Evolutionary conservation across 257 asterid species (phyloP), one percentile per base, ranked within the genome.

Genomic region (Capsicum pubescens): DNA sequence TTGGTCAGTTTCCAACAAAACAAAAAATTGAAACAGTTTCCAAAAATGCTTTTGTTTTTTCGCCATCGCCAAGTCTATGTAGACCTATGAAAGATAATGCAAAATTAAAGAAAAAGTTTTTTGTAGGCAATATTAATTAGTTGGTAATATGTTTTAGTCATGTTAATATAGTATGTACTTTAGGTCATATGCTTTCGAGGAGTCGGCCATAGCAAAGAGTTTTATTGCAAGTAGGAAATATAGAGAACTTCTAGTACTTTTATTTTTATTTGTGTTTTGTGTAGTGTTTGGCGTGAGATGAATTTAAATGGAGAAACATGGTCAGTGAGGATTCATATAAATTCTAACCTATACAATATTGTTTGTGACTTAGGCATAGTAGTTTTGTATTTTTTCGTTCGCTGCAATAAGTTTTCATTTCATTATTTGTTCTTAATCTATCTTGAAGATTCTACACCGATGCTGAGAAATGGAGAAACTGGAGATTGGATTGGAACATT

Each of bases 401-500:
- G 7, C 1, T 19, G n/a, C 79, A 3, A 35, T 32, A n/a, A 19
- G 15, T 46, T n/a, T 61, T 13, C 81, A 19, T 71, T 56, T 32
- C 8, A 9, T 13, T 21, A 63, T 39, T 16, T 14, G 52, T 76
- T 70, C 55, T n/a, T 54, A 77, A 32, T 35, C 56, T 69, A 61
- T 72, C 57, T 57, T 85, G 68, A 96, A 68, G 99, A 96, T 87
- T 93, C 99, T 3, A 92, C 95, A 15, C 99, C 98, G 7, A 93
- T 96, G 98, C 83, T 96, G 89, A 90, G 99, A 91, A 96, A 96
- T 84, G 99, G 99, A 63, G 98, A 93, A 90, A 94, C 99, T 6
- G 99, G 99, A 32, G 99, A 96, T 80, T 96, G 99, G 99, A 90
- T 96, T 88, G 99, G 99, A 86, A 96, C 98, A 84, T 96, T 94